Conservation (phyloP, 768 basidiomycete genomes). For the Galerina marginata region DNA sequence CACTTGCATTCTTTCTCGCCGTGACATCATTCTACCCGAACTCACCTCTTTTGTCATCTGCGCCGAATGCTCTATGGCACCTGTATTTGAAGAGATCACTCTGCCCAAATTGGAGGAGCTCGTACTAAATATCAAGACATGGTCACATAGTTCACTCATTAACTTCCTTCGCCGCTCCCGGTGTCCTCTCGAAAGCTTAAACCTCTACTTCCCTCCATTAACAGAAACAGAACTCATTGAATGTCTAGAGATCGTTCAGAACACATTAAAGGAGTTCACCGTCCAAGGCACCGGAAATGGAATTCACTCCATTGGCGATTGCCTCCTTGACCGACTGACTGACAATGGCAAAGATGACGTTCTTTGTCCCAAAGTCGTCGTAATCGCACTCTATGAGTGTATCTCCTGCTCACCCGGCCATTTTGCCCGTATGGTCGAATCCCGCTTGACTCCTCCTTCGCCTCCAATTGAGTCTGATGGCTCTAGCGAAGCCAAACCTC, state of each 20-base stretch:
- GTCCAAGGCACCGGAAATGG: conserved; percentile 17
- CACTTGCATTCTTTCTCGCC: neutral
- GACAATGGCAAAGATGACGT: conserved; percentile 6
- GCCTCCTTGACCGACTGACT: conserved; percentile 23
- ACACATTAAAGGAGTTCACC: conserved; percentile 28
- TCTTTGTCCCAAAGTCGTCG: conserved; percentile 26
- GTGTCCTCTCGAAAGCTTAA: conserved; percentile 27
- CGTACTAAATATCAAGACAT: conserved; percentile 17
- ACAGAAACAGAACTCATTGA: conserved; percentile 23
- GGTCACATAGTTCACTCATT: conserved; percentile 19
- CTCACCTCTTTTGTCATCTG: conserved; percentile 18
- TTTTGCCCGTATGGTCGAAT: conserved; percentile 23
- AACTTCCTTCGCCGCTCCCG: conserved; percentile 22
- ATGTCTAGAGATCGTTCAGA: conserved; percentile 22
- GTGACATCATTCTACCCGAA: conserved; percentile 17
- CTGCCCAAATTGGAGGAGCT: conserved; percentile 22
- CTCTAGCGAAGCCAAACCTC: neutral
- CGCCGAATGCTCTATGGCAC: conserved; percentile 11
- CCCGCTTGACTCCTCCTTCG: conserved; percentile 9
- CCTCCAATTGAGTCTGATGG: neutral
- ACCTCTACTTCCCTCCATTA: conserved; percentile 23
- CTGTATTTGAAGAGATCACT: conserved; percentile 15
- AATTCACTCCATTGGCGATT: conserved; percentile 16
- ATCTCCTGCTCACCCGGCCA: conserved; percentile 21
- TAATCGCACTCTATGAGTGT: conserved; percentile 27